Evolutionary conservation across 106 monocot genomes (phyloP).

Genomic region (Acorus gramineus): DNA sequence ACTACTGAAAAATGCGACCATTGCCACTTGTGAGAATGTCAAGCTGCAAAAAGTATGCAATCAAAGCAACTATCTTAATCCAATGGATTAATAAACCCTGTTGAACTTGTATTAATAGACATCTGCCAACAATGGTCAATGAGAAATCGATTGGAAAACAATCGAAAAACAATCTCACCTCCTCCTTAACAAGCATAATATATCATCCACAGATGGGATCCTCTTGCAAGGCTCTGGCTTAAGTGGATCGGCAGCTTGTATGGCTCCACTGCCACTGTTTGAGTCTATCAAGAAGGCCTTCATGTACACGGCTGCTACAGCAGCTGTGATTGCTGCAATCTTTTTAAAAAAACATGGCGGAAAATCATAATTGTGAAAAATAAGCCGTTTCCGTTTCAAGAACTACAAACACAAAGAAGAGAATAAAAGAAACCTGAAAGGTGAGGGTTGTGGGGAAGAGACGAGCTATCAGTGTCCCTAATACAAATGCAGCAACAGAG

Average conservation of each 20-base stretch:
- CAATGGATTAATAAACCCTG: not conserved
- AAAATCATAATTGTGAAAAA: not conserved
- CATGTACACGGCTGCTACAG: conserved; percentile 56
- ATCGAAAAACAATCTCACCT: conserved; percentile 34
- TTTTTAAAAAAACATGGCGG: not conserved
- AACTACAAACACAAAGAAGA: not conserved
- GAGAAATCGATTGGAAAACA: not conserved
- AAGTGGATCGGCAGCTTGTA: conserved; percentile 16
- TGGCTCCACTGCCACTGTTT: conserved; percentile 2
- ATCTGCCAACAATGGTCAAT: not conserved
- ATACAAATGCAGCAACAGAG: conserved; percentile 62
- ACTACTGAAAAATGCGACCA: conserved; percentile 50
- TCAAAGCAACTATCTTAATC: not conserved
- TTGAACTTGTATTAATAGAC: not conserved
- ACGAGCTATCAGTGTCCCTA: conserved; percentile 53
- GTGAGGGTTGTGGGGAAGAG: conserved; percentile 53
- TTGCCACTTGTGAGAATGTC: conserved; percentile 51
- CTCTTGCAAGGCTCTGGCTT: conserved; percentile 1
- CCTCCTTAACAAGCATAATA: conserved; percentile 54
- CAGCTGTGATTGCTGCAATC: conserved; percentile 44
- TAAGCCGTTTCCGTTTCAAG: not conserved
- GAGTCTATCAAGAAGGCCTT: conserved; percentile 55
- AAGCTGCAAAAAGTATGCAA: conserved; percentile 27
- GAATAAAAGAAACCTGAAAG: conserved; percentile 39
- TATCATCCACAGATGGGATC: conserved; percentile 9